Base-by-base conservation (phyloP, 495 filamentous ascomycete species). In the Aspergillus affinis region DNA sequence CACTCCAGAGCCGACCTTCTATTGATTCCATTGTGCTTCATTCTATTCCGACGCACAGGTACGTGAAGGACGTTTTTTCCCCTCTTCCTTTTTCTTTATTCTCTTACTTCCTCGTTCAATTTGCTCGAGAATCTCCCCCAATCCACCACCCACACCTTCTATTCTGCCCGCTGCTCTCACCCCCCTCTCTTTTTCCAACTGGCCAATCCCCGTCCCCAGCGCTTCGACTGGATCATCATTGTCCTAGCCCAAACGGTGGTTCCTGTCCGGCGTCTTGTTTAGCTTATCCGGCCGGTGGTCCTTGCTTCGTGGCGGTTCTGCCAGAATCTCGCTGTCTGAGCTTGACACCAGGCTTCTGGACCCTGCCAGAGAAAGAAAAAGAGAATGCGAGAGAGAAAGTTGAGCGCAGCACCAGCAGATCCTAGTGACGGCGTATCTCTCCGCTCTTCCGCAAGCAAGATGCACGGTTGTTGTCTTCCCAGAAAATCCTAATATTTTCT, bases 301-400 rank as follows among this genome's bases (percentile, higher is more conserved):
- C 66, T 68, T 68, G 66, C 66, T 68, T 68, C 58, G 66, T 68
- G 66, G 66, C 66, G 62, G 61, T 58, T 60, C 57, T 51, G 48
- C 30, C 56, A 55, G 48, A 55, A 60, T 59, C 57, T 61, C 48
- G 55, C 55, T 61, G 62, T 61, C 62, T 57, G 59, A 61, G 62
- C 62, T 65, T 65, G 62, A 61, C 59, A 59, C 51, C 46, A 47
- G 41, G 55, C 57, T 48, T 64, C 58, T 64, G 62, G 62, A 64
- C 62, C 54, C 62, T 61, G 49, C 49, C 41, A 60, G 53, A 62
- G 49, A 41, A 17, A 41, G 1, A 13, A 15, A 54, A 13, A 51
- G 48, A 50, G 41, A 26, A 4, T 26, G 23, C 48, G 15, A 54
- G 19, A 58, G 29, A 51, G 32, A 50, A 47, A 58, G 15, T 29